A percentile compares a stretch with the other conserved stretches of the same genome.
Conservation (phyloP, 2,329 filamentous ascomycete species). For the Verticillium tricorpus region DNA sequence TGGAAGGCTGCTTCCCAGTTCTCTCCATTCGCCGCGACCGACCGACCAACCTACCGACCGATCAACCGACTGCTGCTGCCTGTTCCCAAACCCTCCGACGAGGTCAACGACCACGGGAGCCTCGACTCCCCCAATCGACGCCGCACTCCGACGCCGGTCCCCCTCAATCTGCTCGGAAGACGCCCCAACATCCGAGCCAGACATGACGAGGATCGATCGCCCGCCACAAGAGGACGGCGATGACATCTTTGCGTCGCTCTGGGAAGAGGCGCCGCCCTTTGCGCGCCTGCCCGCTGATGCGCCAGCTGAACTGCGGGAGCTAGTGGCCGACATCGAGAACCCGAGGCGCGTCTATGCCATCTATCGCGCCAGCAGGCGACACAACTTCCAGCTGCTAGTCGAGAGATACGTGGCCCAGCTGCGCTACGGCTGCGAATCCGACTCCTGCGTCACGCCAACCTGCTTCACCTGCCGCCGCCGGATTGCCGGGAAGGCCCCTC, state of each 20-base stretch:
- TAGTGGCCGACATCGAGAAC: constrained; percentile 56
- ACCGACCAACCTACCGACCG: not conserved
- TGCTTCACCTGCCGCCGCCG: constrained; percentile 77
- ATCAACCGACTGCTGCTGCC: not conserved
- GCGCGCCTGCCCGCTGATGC: constrained; percentile 56
- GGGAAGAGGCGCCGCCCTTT: constrained; percentile 51
- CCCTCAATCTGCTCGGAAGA: not conserved
- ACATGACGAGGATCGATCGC: not conserved
- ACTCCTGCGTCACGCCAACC: constrained; percentile 66
- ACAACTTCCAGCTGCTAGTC: constrained; percentile 62
- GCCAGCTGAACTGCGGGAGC: constrained; percentile 50
- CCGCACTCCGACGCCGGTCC: not conserved
- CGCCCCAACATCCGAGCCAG: not conserved
- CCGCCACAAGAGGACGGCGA: not conserved
- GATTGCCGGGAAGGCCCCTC: constrained; percentile 60
- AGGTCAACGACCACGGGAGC: not conserved
- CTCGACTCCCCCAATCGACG: no score
- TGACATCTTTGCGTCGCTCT: constrained; percentile 48
- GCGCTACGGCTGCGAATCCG: constrained; percentile 71
- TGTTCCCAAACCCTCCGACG: not conserved
- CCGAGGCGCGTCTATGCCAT: constrained; percentile 58
- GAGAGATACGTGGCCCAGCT: constrained; percentile 72
- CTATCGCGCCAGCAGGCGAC: constrained; percentile 55
- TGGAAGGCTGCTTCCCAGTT: not conserved
- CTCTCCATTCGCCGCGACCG: not conserved